Evolutionary conservation across 495 filamentous ascomycete species (phyloP).

Genomic region (Tuber melanosporum): DNA sequence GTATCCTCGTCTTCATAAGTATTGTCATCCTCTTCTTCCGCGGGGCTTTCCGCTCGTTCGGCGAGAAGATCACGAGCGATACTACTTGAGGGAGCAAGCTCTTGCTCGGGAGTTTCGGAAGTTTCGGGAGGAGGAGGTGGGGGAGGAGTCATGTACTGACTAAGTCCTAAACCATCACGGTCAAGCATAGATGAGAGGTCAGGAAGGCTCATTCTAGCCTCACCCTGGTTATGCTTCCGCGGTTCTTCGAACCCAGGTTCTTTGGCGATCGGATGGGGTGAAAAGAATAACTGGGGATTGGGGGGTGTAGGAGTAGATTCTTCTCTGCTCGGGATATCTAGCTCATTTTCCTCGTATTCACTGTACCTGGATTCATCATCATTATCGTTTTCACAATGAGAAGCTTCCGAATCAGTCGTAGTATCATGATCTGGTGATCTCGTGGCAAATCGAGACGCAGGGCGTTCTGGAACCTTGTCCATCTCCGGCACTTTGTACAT

Average conservation of each 20-base stretch:
- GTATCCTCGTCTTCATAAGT: constrained; percentile 64
- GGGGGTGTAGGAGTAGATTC: constrained; percentile 44
- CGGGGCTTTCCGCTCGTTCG: constrained; percentile 48
- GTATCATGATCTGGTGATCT: constrained; percentile 35
- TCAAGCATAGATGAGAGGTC: constrained; percentile 48
- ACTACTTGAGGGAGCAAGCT: constrained; percentile 30
- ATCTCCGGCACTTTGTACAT: constrained; percentile 68
- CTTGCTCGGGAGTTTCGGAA: constrained; percentile 20
- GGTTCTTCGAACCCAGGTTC: constrained; percentile 43
- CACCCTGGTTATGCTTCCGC: constrained; percentile 23
- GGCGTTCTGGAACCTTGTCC: constrained; percentile 43
- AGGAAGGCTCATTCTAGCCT: constrained; percentile 44
- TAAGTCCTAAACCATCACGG: constrained; percentile 50
- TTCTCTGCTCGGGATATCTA: constrained; percentile 34
- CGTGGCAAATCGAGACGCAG: constrained; percentile 39
- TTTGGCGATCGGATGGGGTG: constrained; percentile 10
- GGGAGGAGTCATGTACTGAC: constrained; percentile 50
- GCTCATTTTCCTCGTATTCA: constrained; percentile 45
- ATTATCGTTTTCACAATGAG: constrained; percentile 48
- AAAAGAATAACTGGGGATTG: constrained; percentile 11
- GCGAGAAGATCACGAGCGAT: constrained; percentile 28
- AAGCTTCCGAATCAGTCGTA: constrained; percentile 37
- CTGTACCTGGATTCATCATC: constrained; percentile 49
- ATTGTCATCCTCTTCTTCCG: constrained; percentile 44
- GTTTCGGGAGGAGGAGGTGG: constrained; percentile 44